These are phyloP conservation scores for Fusarium sp. DNA, from an alignment of 2,329 filamentous ascomycete species.

Conservation along the genomic window DNA sequence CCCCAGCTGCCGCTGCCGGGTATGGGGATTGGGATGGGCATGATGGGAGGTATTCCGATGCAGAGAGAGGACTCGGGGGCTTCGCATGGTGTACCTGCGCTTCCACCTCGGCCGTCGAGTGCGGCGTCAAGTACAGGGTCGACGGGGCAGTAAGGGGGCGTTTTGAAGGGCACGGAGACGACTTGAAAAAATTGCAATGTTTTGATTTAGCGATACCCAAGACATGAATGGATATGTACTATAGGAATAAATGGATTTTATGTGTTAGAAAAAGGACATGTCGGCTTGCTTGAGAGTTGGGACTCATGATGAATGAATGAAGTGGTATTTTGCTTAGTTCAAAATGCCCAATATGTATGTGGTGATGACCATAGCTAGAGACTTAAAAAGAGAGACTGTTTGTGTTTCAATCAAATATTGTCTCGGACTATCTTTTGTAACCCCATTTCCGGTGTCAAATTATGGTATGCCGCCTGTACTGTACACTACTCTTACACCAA, in stretches of 20 bases:
- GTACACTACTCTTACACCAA: conserved; percentile 31
- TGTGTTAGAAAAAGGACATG: background rate
- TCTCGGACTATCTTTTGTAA: background rate
- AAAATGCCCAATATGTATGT: background rate
- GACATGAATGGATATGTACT: conserved; percentile 44
- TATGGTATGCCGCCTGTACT: background rate
- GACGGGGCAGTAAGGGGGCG: conserved; percentile 51
- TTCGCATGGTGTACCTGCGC: conserved; percentile 44
- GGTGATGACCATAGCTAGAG: background rate
- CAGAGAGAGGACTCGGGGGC: conserved; percentile 51
- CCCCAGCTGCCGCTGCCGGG: conserved; percentile 37
- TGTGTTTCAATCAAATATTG: background rate
- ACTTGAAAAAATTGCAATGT: conserved; percentile 21
- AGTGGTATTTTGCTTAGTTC: background rate
- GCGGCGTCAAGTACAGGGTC: conserved; percentile 58
- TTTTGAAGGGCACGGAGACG: background rate
- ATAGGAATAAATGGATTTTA: conserved; percentile 30
- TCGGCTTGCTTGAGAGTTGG: background rate
- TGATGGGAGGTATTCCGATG: conserved; percentile 55
- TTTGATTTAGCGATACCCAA: conserved; percentile 49
- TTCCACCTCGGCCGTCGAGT: conserved; percentile 53
- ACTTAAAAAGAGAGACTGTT: too few species aligned
- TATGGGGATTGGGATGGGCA: conserved; percentile 41
- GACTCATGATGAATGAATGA: background rate
- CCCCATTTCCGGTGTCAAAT: conserved; percentile 1